Percentiles rank a stretch among this genome's conserved stretches.
Evolutionary conservation across 768 basidiomycete genomes (phyloP).

Genomic region (Coprinopsis cinerea): DNA sequence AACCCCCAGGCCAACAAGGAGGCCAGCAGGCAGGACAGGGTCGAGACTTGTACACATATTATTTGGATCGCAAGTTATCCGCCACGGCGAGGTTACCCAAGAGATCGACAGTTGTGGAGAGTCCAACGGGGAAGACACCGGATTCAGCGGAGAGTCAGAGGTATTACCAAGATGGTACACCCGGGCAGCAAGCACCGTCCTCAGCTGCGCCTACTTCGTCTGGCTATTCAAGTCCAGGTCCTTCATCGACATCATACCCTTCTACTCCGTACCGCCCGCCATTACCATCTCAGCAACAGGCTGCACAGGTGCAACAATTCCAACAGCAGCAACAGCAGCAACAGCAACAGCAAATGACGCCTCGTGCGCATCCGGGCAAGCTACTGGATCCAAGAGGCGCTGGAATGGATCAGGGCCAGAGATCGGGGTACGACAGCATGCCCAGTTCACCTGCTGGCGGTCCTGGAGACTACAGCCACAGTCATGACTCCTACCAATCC

Average conservation of each 20-base stretch:
- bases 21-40: conserved; percentile 54
- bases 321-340: conserved; percentile 11
- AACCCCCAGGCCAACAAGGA: conserved; percentile 20
- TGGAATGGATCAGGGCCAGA: not conserved
- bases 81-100: conserved; percentile 89
- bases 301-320: not conserved
- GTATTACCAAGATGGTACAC: not conserved
- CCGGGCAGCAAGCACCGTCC: not conserved
- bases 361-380: not conserved
- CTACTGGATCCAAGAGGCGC: not conserved
- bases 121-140: conserved; percentile 38
- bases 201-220: not conserved
- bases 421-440: not conserved
- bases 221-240: not conserved
- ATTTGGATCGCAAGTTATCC: conserved; percentile 92
- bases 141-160: conserved; percentile 4
- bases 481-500: not conserved
- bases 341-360: too few species aligned
- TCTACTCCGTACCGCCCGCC: conserved; percentile 2
- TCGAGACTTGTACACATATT: conserved; percentile 90
- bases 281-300: conserved; percentile 4
- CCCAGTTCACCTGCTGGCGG: not conserved
- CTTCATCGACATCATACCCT: not conserved
- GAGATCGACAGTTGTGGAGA: conserved; percentile 93
- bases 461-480: not conserved